Conservation (phyloP, 768 basidiomycete genomes). For the Exidia glandulosa region DNA sequence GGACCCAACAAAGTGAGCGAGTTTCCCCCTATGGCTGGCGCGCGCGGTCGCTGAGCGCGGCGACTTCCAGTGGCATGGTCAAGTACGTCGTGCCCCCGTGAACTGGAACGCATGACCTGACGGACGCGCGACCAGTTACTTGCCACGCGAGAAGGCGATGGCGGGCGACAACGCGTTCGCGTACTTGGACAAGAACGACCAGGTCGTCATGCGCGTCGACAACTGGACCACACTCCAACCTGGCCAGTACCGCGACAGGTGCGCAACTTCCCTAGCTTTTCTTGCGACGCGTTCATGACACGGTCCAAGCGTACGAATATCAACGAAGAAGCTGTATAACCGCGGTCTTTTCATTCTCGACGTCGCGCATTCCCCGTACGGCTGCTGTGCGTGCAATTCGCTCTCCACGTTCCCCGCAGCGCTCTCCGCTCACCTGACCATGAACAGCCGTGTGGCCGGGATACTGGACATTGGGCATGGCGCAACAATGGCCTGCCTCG, state of each 20-base stretch:
- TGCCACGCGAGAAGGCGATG: slow-evolving; percentile 30
- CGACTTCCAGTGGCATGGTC: slow-evolving; percentile 48
- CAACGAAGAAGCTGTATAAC: slow-evolving; percentile 49
- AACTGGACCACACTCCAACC: slow-evolving; percentile 43
- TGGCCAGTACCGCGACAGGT: slow-evolving; percentile 57
- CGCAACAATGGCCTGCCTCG: background rate
- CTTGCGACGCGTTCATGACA: background rate
- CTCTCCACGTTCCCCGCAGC: background rate
- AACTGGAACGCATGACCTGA: slow-evolving; percentile 1
- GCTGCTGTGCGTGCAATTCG: slow-evolving; percentile 60
- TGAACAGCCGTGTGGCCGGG: slow-evolving; percentile 68
- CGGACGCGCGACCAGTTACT: slow-evolving; percentile 37
- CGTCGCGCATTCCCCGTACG: slow-evolving; percentile 75
- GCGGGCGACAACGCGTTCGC: slow-evolving; percentile 46
- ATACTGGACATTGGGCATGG: slow-evolving; percentile 41
- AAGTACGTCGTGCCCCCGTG: slow-evolving; percentile 34
- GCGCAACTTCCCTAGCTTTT: background rate
- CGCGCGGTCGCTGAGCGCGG: slow-evolving; percentile 12
- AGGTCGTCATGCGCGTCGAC: slow-evolving; percentile 70
- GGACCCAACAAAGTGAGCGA: slow-evolving; percentile 59
- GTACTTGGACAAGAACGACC: slow-evolving; percentile 44
- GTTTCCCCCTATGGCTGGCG: slow-evolving; percentile 6
- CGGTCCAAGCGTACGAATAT: slow-evolving; percentile 60
- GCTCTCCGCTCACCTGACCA: background rate
- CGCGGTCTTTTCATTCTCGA: slow-evolving; percentile 80